Conservation (phyloP, 106 monocot genomes). For the Dioscorea dumetorum region DNA sequence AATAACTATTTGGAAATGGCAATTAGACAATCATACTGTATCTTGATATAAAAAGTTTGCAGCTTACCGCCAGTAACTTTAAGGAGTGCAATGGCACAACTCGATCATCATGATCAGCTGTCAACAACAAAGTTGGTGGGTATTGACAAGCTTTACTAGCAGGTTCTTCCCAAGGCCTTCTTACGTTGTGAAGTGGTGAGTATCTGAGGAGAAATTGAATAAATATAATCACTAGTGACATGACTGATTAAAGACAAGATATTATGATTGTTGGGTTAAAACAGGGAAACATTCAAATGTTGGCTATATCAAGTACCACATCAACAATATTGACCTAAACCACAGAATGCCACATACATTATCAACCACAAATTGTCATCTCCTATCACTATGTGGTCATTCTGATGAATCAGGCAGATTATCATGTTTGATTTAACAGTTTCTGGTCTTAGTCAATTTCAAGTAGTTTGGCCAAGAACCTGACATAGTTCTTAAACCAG, state of each 20-base stretch:
- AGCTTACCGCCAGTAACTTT: conserved; percentile 91
- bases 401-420: too few species aligned
- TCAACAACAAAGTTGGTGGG: conserved; percentile 84
- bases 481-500: too few species aligned
- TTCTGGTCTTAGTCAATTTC: too few species aligned
- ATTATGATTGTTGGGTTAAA: not conserved
- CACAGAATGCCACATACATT: too few species aligned
- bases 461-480: too few species aligned
- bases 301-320: not conserved
- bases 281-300: too few species aligned
- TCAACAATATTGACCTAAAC: not conserved
- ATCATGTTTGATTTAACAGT: too few species aligned
- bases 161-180: conserved; percentile 66
- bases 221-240: not conserved
- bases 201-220: conserved; percentile 38
- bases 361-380: too few species aligned
- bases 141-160: conserved; percentile 47
- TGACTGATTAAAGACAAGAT: not conserved
- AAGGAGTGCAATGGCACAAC: conserved; percentile 92
- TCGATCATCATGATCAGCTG: conserved; percentile 97
- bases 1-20: not conserved
- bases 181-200: conserved; percentile 96
- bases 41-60: too few species aligned
- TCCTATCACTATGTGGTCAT: too few species aligned
- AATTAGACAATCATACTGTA: not conserved